A percentile compares a stretch with the other conserved stretches of the same genome.
Conservation (phyloP, 805 yeast species). For the Pichia eremophila region DNA sequence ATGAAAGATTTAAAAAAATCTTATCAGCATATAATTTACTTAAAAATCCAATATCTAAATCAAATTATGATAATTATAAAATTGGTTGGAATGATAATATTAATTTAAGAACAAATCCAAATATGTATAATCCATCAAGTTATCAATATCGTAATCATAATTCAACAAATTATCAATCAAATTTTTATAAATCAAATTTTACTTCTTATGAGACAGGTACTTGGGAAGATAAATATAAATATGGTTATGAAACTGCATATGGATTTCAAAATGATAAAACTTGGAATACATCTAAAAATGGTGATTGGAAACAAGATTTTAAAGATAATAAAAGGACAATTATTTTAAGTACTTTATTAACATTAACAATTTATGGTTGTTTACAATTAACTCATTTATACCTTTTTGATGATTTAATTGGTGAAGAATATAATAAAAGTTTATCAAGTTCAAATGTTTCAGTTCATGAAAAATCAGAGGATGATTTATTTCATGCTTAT, state of each 20-base stretch:
- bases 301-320: slow-evolving; percentile 21
- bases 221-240: slow-evolving; percentile 24
- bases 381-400: slow-evolving; percentile 24
- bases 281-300: slow-evolving; percentile 21
- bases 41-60: slow-evolving; percentile 33
- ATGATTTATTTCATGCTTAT: slow-evolving; percentile 33
- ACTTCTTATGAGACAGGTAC: slow-evolving; percentile 17
- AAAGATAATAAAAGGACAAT: slow-evolving; percentile 22
- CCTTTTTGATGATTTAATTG: slow-evolving; percentile 25
- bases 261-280: slow-evolving; percentile 20
- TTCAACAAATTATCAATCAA: neutral
- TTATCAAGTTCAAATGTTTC: slow-evolving; percentile 12
- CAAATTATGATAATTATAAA: slow-evolving; percentile 37
- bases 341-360: slow-evolving; percentile 18
- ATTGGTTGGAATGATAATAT: slow-evolving; percentile 36
- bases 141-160: slow-evolving; percentile 8
- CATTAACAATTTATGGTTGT: slow-evolving; percentile 19
- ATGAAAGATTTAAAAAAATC: slow-evolving; percentile 44
- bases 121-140: slow-evolving; percentile 14
- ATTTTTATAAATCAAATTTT: slow-evolving; percentile 2
- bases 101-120: slow-evolving; percentile 13
- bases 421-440: slow-evolving; percentile 20
- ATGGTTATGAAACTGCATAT: slow-evolving; percentile 14
- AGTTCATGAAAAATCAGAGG: slow-evolving; percentile 32
- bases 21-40: slow-evolving; percentile 53